Percentiles rank a stretch among this genome's conserved stretches.
Evolutionary conservation across 805 yeast genomes (phyloP).

Genomic region (Spathaspora girioi): DNA sequence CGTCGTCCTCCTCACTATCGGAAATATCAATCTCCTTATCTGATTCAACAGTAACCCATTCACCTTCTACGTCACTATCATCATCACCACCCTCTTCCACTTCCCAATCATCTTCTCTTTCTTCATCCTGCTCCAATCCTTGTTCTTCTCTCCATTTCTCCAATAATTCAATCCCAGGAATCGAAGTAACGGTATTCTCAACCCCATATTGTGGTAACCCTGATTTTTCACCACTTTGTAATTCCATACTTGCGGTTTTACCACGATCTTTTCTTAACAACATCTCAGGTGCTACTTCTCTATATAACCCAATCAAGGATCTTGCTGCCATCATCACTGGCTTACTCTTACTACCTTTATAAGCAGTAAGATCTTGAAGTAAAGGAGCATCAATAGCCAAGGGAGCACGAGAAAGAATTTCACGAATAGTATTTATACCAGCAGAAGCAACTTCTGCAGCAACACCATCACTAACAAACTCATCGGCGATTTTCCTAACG

Average conservation of each 20-base stretch:
- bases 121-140: conserved; percentile 52
- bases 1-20: conserved; percentile 49
- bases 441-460: conserved; percentile 98
- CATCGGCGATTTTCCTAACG: conserved; percentile 91
- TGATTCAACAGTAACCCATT: conserved; percentile 86
- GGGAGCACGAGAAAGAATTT: conserved; percentile 89
- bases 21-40: conserved; percentile 68
- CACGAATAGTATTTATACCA: conserved; percentile 93
- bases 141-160: conserved; percentile 78
- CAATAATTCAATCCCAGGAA: conserved; percentile 88
- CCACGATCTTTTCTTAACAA: conserved; percentile 88
- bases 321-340: conserved; percentile 94
- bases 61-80: conserved; percentile 69
- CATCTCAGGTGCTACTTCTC: conserved; percentile 98
- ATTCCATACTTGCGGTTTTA: conserved; percentile 79
- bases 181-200: conserved; percentile 62
- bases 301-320: conserved; percentile 75
- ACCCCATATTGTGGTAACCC: conserved; percentile 66
- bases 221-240: conserved; percentile 58
- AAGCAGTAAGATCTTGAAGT: conserved; percentile 84
- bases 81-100: conserved; percentile 53
- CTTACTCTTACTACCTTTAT: conserved; percentile 90
- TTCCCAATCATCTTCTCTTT: conserved; percentile 43
- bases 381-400: conserved; percentile 86
- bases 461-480: conserved; percentile 97